phyloP scores from a whole-genome alignment of 768 basidiomycete species.

The Russula abietina region DNA sequence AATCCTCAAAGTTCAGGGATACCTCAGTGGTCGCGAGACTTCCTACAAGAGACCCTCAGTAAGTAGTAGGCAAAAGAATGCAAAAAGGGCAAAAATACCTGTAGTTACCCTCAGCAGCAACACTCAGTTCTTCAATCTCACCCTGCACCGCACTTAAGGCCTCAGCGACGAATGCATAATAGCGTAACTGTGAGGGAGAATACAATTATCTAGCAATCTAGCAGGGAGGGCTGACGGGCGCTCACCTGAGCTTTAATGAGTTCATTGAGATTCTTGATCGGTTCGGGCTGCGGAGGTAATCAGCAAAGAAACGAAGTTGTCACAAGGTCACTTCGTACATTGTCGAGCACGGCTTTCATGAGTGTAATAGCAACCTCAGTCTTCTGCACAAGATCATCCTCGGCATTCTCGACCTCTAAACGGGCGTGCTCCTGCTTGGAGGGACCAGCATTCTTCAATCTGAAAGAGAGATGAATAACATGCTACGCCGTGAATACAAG shows the following conservation, averaged over 20 bases:
- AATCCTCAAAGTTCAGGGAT: constrained; percentile 31
- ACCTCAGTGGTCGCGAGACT: constrained; percentile 86
- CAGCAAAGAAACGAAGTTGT: background rate
- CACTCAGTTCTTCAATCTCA: constrained; percentile 88
- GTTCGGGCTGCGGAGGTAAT: constrained; percentile 65
- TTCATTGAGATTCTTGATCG: constrained; percentile 88
- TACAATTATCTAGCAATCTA: background rate
- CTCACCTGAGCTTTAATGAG: constrained; percentile 83
- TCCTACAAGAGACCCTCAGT: constrained; percentile 41
- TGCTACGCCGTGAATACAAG: background rate
- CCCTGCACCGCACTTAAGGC: constrained; percentile 76
- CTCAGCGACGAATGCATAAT: constrained; percentile 72
- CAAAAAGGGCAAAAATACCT: constrained; percentile 44
- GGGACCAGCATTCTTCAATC: constrained; percentile 71
- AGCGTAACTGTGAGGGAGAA: constrained; percentile 49
- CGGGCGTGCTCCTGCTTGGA: constrained; percentile 86
- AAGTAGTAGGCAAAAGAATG: background rate
- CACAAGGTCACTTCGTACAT: constrained; percentile 48
- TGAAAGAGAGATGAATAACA: constrained; percentile 31
- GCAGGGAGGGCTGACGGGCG: background rate
- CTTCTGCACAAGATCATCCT: constrained; percentile 95
- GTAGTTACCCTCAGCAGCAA: constrained; percentile 93
- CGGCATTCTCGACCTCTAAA: constrained; percentile 87
- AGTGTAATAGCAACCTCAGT: constrained; percentile 95
- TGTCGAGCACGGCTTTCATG: constrained; percentile 98